phyloP scores from a whole-genome alignment of 345 rosid genomes.

The Microthlaspi erraticum region DNA sequence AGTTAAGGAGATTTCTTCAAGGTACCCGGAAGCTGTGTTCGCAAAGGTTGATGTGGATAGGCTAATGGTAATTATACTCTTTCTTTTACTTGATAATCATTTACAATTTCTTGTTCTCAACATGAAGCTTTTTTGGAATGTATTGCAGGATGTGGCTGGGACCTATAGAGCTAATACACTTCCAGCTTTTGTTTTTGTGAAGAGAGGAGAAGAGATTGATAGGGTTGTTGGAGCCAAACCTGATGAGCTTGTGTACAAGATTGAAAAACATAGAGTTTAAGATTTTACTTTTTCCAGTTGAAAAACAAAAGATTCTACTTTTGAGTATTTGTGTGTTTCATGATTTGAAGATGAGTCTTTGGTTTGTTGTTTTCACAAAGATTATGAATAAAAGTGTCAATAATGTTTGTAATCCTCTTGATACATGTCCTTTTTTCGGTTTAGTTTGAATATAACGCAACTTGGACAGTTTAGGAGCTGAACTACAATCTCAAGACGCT shows the following conservation, averaged over 20 bases:
- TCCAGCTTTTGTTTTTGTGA: constrained; percentile 69
- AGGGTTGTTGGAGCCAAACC: constrained; percentile 68
- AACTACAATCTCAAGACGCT: too few relatives aligned
- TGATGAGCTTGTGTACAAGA: constrained; percentile 61
- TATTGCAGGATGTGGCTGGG: constrained; percentile 57
- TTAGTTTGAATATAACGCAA: too few relatives aligned
- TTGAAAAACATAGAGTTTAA: constrained; percentile 52
- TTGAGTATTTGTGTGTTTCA: constrained; percentile 14
- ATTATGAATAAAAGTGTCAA: constrained; percentile 27
- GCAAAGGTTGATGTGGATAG: constrained; percentile 76
- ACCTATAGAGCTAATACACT: constrained; percentile 52
- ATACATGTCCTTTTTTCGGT: neutral
- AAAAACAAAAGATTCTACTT: neutral
- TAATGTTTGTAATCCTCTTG: constrained; percentile 5
- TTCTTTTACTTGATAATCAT: neutral
- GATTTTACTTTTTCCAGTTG: neutral
- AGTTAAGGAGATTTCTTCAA: constrained; percentile 56
- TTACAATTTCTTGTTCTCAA: neutral
- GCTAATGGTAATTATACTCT: constrained; percentile 46
- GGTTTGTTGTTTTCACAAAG: constrained; percentile 15
- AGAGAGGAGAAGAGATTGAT: constrained; percentile 68
- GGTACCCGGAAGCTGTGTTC: constrained; percentile 57
- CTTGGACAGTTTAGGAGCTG: too few relatives aligned
- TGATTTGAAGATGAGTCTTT: constrained; percentile 2
- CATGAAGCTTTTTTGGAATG: constrained; percentile 18